These are phyloP conservation scores for Boeremia exigua DNA, from an alignment of 2,329 filamentous ascomycete genomes.

Conservation along the genomic window DNA sequence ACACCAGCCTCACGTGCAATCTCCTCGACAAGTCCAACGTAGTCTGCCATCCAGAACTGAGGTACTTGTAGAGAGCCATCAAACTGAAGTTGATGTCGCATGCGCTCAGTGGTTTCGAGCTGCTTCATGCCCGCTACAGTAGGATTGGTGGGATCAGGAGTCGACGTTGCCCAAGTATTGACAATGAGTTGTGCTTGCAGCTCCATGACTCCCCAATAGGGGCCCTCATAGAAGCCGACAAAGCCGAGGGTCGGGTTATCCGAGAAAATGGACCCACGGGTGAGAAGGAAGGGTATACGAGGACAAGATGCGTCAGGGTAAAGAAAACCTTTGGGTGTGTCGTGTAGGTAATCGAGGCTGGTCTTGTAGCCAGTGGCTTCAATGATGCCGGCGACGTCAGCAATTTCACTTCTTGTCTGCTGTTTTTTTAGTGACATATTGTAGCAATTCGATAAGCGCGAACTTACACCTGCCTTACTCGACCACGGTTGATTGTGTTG, in stretches of 20 bases:
- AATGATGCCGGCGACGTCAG: conserved; percentile 62
- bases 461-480: not conserved
- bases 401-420: conserved; percentile 16
- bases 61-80: conserved; percentile 53
- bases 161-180: conserved; percentile 60
- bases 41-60: conserved; percentile 87
- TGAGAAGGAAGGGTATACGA: conserved; percentile 63
- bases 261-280: conserved; percentile 70
- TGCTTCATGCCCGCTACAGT: conserved; percentile 14
- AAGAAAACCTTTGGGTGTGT: conserved; percentile 62
- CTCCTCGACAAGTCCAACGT: conserved; percentile 75
- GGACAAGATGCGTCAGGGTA: conserved; percentile 63
- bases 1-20: conserved; percentile 67
- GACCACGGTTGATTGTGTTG: conserved; percentile 25
- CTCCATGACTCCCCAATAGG: conserved; percentile 87
- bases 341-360: conserved; percentile 69
- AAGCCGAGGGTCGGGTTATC: conserved; percentile 72
- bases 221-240: conserved; percentile 82
- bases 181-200: conserved; percentile 78
- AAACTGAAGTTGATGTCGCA: conserved; percentile 54
- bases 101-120: conserved; percentile 29
- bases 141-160: conserved; percentile 23
- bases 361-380: conserved; percentile 76
- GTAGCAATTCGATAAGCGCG: not conserved
- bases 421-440: conserved; percentile 6